Base-by-base conservation (phyloP, 2,329 filamentous ascomycete species). In the Blumeriella jaapii region DNA sequence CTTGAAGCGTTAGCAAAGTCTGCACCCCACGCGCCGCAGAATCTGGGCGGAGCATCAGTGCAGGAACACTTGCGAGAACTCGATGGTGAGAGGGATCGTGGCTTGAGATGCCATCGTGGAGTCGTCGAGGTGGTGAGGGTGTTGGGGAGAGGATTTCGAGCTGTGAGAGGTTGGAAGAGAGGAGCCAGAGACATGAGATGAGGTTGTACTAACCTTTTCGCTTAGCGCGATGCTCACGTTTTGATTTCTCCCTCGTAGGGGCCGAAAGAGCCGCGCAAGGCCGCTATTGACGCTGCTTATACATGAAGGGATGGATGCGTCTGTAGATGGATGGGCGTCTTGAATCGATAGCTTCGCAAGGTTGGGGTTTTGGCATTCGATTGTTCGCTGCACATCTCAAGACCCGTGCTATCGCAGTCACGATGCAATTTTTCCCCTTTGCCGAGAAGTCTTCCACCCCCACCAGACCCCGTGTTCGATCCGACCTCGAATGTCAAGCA, bases 31-130 rank as follows among this genome's bases (percentile, higher is more conserved):
- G 13, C n/a, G 36, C 31, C 17, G 20, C 18, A 27, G 29, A 15
- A 14, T n/a, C n/a, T n/a, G n/a, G n/a, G n/a, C n/a, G n/a, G n/a
- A n/a, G n/a, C n/a, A n/a, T n/a, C n/a, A n/a, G 17, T 39, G 23
- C 19, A 17, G 30, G 19, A 28, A 17, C 11, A 27, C 52, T 46
- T 45, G 56, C 55, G 50, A 68, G 52, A 91, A 89, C 57, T 91
- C 83, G 17, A 91, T 74, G 4, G 70, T 71, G 46, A 89, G 67
- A 14, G 68, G 56, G 31, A 83, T 60, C 7, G 56, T 57, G 20
- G 56, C 46, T 34, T 48, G 31, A 12, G 46, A 41, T 4, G 37
- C 33, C 50, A 51, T 52, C 7, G 13, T 41, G 34, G 19, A 15
- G n/a, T 17, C 12, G 14, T 36, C 27, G 26, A 23, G 22, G 14